Base-by-base conservation (phyloP, 768 basidiomycete genomes). In the Lentinula guzmanii region DNA sequence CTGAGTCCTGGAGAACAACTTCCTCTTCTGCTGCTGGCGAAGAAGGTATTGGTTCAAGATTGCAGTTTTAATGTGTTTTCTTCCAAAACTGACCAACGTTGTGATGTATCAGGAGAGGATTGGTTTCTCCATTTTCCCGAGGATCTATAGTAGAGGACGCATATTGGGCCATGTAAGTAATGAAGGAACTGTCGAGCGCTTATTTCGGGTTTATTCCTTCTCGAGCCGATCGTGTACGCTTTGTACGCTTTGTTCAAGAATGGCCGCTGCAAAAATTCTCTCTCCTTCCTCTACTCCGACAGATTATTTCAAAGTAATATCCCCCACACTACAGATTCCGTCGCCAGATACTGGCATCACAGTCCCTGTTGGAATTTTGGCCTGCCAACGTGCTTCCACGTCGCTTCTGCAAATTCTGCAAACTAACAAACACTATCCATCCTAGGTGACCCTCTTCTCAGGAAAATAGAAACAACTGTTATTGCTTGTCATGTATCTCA, bases 361-460 rank as follows among this genome's bases (percentile, higher is more conserved):
- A 16, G 79, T 89, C 42, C 89, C 89, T 41, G 90, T 93, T 42
- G 91, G 91, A 50, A 76, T 92, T 15, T 76, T 93, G 33, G 85
- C 89, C 16, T 93, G 91, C 70, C 90, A 91, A 79, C 86, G 89
- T 89, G 66, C 74, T 61, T 65, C 39, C 62, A 52, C 37, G 52
- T 63, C 55, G 45, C 50, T 52, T 41, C 31, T 64, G 43, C 58
- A 11, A 24, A 63, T 45, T n/a, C 9, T 48, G 16, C 16, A n/a
- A 42, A 58, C 53, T 42, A 58, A 50, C 33, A 52, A 61, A n/a
- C 45, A n/a, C 42, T 61, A 18, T 43, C 39, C 50, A 60, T 45
- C 39, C 57, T 60, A 89, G 89, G 88, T 31, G 87, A 93, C 65
- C 90, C 91, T 6, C 79, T 91, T 13, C 77, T 88, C 18, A 75